Percentiles rank a stretch among this genome's conserved stretches.
These are phyloP conservation scores for Xylariaceae sp. DNA, from an alignment of 2,329 filamentous ascomycete species.

Conservation along the genomic window DNA sequence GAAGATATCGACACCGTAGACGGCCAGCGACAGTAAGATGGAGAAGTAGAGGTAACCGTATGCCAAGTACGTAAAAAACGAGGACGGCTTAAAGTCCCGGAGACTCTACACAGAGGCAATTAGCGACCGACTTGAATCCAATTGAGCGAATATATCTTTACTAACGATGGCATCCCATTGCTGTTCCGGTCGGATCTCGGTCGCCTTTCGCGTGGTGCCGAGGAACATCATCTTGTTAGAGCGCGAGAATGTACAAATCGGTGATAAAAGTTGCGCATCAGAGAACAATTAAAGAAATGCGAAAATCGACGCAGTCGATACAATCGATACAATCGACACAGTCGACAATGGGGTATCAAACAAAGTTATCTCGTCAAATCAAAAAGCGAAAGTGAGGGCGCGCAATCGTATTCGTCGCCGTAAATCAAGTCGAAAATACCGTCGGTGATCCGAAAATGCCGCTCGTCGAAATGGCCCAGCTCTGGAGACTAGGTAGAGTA, in stretches of 20 bases:
- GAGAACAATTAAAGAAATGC: constrained; percentile 9
- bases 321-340: constrained; percentile 8
- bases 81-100: constrained; percentile 76
- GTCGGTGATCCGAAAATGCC: constrained; percentile 4
- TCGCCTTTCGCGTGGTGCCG: constrained; percentile 54
- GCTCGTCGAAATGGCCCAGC: constrained; percentile 34
- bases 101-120: constrained; percentile 36
- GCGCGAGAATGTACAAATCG: constrained; percentile 3
- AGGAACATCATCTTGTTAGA: constrained; percentile 54
- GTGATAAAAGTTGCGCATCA: constrained; percentile 7
- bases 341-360: constrained; percentile 22
- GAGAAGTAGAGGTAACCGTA: constrained; percentile 83
- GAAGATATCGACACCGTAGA: constrained; percentile 87
- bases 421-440: constrained; percentile 15
- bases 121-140: neutral
- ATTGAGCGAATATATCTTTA: constrained; percentile 14
- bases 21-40: constrained; percentile 69
- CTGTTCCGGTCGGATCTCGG: constrained; percentile 70
- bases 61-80: constrained; percentile 69
- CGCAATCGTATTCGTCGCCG: constrained; percentile 22
- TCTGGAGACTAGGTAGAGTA: constrained; percentile 30
- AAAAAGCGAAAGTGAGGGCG: constrained; percentile 18
- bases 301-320: constrained; percentile 19
- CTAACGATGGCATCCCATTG: constrained; percentile 91
- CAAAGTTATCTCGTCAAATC: constrained; percentile 15